A percentile compares a stretch with the other conserved stretches of the same genome.
Conservation (phyloP, 352 stramenopile species). For the Phytophthora sojae region DNA sequence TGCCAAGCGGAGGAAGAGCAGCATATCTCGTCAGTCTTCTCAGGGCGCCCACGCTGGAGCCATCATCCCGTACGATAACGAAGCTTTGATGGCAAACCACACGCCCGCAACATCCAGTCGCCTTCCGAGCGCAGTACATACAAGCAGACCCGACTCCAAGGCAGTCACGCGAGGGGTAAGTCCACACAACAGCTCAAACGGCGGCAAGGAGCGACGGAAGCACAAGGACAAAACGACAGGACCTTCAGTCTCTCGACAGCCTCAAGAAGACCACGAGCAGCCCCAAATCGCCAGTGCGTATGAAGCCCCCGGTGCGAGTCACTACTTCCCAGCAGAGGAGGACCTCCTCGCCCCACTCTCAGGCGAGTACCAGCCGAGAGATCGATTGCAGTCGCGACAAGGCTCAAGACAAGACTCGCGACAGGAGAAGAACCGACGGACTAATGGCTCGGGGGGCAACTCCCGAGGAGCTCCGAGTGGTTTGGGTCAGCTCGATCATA, state of each 20-base stretch:
- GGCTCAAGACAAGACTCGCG: conserved; percentile 67
- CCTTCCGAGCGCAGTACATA: conserved; percentile 46
- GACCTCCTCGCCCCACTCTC: conserved; percentile 52
- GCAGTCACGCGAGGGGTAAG: conserved; percentile 26
- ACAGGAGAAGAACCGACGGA: conserved; percentile 30
- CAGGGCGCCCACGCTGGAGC: background rate
- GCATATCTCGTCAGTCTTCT: conserved; percentile 20
- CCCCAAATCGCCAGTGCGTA: conserved; percentile 35
- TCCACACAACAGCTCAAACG: conserved; percentile 40
- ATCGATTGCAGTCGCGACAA: conserved; percentile 81
- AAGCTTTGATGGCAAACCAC: conserved; percentile 1
- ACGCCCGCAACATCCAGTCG: conserved; percentile 27
- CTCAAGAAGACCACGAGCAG: conserved; percentile 31
- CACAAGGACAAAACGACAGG: conserved; percentile 39
- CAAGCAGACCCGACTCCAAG: conserved; percentile 33
- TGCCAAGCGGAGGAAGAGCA: conserved; percentile 40
- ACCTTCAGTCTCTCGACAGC: conserved; percentile 11
- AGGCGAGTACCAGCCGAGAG: conserved; percentile 69
- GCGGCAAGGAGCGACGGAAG: conserved; percentile 47
- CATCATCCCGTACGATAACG: conserved; percentile 17
- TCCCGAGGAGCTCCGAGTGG: conserved; percentile 23
- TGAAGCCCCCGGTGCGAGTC: conserved; percentile 27
- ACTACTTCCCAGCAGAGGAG: conserved; percentile 36
- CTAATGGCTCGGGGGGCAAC: conserved; percentile 13
- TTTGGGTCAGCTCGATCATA: conserved; percentile 59